Base-by-base conservation (phyloP, 2,329 filamentous ascomycete genomes). In the Camillea tinctor region DNA sequence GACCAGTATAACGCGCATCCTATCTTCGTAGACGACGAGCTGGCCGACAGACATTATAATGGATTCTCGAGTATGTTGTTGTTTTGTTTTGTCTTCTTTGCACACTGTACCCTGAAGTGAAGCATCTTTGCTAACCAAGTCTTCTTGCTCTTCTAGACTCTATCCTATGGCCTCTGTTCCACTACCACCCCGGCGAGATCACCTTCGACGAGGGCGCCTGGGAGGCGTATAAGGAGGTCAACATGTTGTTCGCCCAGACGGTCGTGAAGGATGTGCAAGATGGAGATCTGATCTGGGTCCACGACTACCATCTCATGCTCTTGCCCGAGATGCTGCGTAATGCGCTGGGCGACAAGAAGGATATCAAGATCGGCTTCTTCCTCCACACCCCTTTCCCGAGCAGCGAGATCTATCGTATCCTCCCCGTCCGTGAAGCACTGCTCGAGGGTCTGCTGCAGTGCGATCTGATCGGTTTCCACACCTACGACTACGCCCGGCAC, bases 281-380 rank as follows among this genome's bases (percentile, higher is more conserved):
- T 74, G 93, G 93, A 58, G 95, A 99, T 76, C 80, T 97, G 70
- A 90, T 99, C 70, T 99, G 95, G 95, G 92, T 99, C 5, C 95
- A 99, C 75, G 95, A 99, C 77, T 99, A 98, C 79, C 95, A 99
- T 76, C 82, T 98, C 63, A 98, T 98, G 93, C 88, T 99, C 20
- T 84, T 99, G 36, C 95, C 95, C 30, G 88, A 94, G 72, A 96
- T 98, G 93, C 84, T 99, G 60, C 91, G 95, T 63, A 91, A 96
- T 71, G 92, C 96, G 76, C 88, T 97, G 60, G 91, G 90, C 60
- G 77, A 87, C 64, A 84, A 82, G 62, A 92, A 93, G 79, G 96
- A 97, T 68, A 88, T 98, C 77, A 97, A 96, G 81, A 95, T 99
- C 69, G 95, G 94, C 67, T 98, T 98, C 84, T 99, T 98, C 82